Evolutionary conservation across 2,329 filamentous ascomycete species (phyloP), one percentile per base, ranked within the genome.

Genomic region (Hypoxylon sp.): DNA sequence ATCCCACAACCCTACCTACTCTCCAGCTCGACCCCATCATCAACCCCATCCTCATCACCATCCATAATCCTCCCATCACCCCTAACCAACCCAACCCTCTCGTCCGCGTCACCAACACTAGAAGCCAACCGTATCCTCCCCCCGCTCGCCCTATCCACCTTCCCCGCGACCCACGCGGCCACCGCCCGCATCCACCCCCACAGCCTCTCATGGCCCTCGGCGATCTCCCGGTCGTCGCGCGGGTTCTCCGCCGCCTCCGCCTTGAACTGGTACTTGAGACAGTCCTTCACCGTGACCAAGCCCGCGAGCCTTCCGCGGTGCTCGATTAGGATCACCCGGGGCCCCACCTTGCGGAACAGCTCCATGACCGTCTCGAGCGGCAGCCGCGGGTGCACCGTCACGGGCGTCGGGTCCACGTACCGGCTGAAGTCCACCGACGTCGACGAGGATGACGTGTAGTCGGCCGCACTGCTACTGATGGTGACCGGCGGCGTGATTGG

Each of bases 291-390:
- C 0, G 95, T 99, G 0, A 99, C 92, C 0, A 99, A 84, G 0
- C 95, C 95, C 0, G 86, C 87, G 1, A 99, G 84, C 51, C 87
- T 87, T 13, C 95, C 95, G 61, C 92, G 91, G 74, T 97, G 91
- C 77, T 99, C 95, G 39, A 97, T 90, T 3, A 99, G 84, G 51
- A 99, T 94, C 5, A 97, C 93, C 1, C 95, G 87, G 0, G 94
- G 95, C 0, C 95, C 95, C 76, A 99, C 96, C 80, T 98, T 99
- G 77, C 94, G 94, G 82, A 99, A 99, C 10, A 99, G 84, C 74
- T 99, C 95, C 93, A 99, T 97, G 30, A 97, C 94, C 0, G 95
- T 99, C 79, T 99, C 95, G 0, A 99, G 87, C 0, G 94, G 91
- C 0, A 98, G 87, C 1, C 93, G 89, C 0, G 95, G 95, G 74